These are phyloP conservation scores for Fusarium graminum DNA, from an alignment of 2,329 filamentous ascomycete species.

Conservation along the genomic window DNA sequence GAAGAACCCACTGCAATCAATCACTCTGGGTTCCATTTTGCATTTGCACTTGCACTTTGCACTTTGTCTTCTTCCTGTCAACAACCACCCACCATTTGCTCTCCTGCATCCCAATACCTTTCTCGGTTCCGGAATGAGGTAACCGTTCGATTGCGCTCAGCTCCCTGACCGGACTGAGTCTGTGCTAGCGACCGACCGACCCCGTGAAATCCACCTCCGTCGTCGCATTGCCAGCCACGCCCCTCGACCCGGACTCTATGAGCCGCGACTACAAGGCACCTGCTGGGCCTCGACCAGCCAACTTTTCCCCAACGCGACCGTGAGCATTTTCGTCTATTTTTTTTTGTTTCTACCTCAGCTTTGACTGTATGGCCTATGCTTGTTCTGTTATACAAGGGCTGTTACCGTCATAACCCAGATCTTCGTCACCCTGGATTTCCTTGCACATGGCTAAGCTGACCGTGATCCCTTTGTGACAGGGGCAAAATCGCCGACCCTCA, in stretches of 20 bases:
- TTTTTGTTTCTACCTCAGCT: slow-evolving; percentile 18
- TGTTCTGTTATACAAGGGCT: slow-evolving; percentile 20
- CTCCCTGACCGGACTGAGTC: slow-evolving; percentile 72
- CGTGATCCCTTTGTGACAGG: slow-evolving; percentile 49
- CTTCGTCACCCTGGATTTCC: slow-evolving; percentile 30
- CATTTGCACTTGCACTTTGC: background rate
- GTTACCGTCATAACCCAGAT: slow-evolving; percentile 29
- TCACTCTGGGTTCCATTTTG: slow-evolving; percentile 18
- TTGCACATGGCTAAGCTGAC: slow-evolving; percentile 47
- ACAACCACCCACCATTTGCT: slow-evolving; percentile 26
- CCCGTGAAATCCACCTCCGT: slow-evolving; percentile 47
- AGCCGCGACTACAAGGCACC: slow-evolving; percentile 64
- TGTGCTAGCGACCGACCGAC: slow-evolving; percentile 48
- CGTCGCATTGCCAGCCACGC: slow-evolving; percentile 51
- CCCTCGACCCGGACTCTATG: slow-evolving; percentile 53
- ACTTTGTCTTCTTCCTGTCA: slow-evolving; percentile 16
- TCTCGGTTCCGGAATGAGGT: slow-evolving; percentile 67
- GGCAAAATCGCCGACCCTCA: slow-evolving; percentile 50
- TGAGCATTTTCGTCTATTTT: slow-evolving; percentile 55
- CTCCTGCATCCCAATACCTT: slow-evolving; percentile 26
- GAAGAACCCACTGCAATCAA: slow-evolving; percentile 35
- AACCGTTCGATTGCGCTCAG: slow-evolving; percentile 68
- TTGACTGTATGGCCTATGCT: slow-evolving; percentile 23
- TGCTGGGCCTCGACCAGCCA: slow-evolving; percentile 71
- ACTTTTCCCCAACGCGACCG: slow-evolving; percentile 68